Base-by-base conservation (phyloP, 345 rosid genomes). In the Lepidium sativum region DNA sequence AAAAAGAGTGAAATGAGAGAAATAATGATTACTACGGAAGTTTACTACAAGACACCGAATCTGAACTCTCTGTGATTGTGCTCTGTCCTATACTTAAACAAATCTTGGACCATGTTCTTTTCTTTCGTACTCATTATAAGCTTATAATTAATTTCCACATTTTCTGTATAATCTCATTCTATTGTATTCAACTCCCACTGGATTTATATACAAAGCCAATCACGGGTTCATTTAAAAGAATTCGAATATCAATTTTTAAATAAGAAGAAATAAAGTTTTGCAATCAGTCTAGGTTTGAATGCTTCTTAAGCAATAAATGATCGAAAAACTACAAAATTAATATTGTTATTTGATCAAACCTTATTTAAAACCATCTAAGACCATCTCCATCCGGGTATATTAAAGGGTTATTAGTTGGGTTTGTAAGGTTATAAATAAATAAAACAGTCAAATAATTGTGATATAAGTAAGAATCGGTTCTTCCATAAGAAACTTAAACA, bases 61-160 rank as follows among this genome's bases (percentile, higher is more conserved):
- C 75, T 56, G 65, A 55, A 71, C 59, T 71, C 63, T 58, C 59
- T 71, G 70, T 63, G 65, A 71, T 63, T 71, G 70, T 63, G n/a
- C n/a, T n/a, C 75, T 71, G 70, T 71, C 63, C 70, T 20, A 14
- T 47, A 39, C 65, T 63, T 55, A 2, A 23, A 31, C 58, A 63
- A 58, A 31, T 29, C 48, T 70, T 71, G 70, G 75, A 71, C 70
- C 70, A 64, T 71, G 40, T 55, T 45, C 51, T 18, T 10, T 45
- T n/a, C 2, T 17, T 31, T 56, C 52, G 32, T 71, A 15, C 59
- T 39, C 63, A 38, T n/a, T n/a, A n/a, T n/a, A n/a, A n/a, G n/a
- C n/a, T n/a, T n/a, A n/a, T n/a, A n/a, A n/a, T n/a, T n/a, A n/a
- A n/a, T n/a, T n/a, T n/a, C n/a, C n/a, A n/a, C n/a, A n/a, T n/a